phyloP scores from a whole-genome alignment of 2,329 filamentous ascomycete species.

The Colletotrichum brevisporum region DNA sequence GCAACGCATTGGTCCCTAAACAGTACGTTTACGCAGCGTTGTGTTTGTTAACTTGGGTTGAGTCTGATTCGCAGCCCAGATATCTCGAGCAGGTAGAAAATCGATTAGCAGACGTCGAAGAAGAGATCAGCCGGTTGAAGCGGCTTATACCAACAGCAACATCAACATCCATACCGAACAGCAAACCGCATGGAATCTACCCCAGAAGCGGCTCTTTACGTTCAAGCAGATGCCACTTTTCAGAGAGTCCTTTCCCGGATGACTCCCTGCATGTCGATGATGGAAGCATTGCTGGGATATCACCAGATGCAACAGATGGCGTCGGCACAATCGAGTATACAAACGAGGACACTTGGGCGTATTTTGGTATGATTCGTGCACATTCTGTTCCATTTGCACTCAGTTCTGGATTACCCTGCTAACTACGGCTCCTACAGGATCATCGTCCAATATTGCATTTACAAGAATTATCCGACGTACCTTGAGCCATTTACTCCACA shows the following conservation, averaged over 20 bases:
- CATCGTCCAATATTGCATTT: slow-evolving; percentile 46
- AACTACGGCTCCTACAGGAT: slow-evolving; percentile 20
- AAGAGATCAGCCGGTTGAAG: slow-evolving; percentile 40
- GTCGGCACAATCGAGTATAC: slow-evolving; percentile 44
- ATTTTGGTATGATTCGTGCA: slow-evolving; percentile 40
- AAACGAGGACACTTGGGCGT: slow-evolving; percentile 41
- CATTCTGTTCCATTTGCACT: background rate
- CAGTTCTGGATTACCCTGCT: background rate
- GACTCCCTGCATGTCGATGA: slow-evolving; percentile 33
- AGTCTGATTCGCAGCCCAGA: slow-evolving; percentile 16
- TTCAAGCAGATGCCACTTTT: background rate
- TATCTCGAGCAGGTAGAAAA: slow-evolving; percentile 42
- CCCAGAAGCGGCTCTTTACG: background rate
- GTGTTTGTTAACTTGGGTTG: background rate
- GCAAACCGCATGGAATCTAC: slow-evolving; percentile 17
- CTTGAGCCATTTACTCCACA: slow-evolving; percentile 32
- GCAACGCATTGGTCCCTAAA: slow-evolving; percentile 34
- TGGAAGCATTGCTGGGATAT: slow-evolving; percentile 35
- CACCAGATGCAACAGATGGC: slow-evolving; percentile 43
- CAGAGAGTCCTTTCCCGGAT: slow-evolving; percentile 1
- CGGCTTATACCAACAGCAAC: slow-evolving; percentile 13
- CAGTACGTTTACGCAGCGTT: slow-evolving; percentile 10
- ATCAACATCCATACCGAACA: background rate
- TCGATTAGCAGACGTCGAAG: slow-evolving; percentile 42
- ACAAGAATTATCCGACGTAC: slow-evolving; percentile 41